phyloP scores from a whole-genome alignment of 2,329 filamentous ascomycete genomes.

The Talaromyces sp. region DNA sequence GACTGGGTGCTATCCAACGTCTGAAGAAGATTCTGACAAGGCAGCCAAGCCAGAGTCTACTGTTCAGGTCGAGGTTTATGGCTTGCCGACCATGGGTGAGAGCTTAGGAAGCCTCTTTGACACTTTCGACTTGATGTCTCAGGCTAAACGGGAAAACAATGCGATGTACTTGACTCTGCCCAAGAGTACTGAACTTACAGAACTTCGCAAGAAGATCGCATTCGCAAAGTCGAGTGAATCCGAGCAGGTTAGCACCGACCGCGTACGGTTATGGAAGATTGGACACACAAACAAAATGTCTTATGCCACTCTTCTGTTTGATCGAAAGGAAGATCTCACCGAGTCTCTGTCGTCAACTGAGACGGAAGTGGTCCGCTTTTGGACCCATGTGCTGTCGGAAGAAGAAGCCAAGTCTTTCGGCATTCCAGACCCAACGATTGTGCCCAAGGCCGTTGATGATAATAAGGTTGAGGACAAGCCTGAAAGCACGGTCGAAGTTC shows the following conservation, averaged over 20 bases:
- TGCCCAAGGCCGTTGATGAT: constrained; percentile 16
- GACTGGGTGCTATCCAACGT: constrained; percentile 19
- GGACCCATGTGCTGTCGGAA: constrained; percentile 36
- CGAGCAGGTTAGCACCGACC: constrained; percentile 24
- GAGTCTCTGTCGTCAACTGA: constrained; percentile 23
- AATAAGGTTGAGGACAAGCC: constrained; percentile 25
- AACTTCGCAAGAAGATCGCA: constrained; percentile 35
- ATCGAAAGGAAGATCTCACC: constrained; percentile 29
- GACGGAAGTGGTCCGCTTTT: constrained; percentile 28
- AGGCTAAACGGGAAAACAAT: constrained; percentile 28
- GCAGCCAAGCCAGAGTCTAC: constrained; percentile 12
- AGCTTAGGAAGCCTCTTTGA: constrained; percentile 36
- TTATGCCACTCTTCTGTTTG: constrained; percentile 30
- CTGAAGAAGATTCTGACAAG: constrained; percentile 10
- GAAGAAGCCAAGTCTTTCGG: constrained; percentile 28
- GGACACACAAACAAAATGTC: constrained; percentile 30
- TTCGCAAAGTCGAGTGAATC: constrained; percentile 24
- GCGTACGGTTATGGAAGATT: constrained; percentile 38
- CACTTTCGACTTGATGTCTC: constrained; percentile 40
- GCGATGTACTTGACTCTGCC: constrained; percentile 35
- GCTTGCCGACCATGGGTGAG: constrained; percentile 28
- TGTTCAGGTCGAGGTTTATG: constrained; percentile 38
- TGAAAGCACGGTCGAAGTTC: constrained; percentile 27
- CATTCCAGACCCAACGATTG: constrained; percentile 29
- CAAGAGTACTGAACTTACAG: constrained; percentile 27